Evolutionary conservation across 2,329 filamentous ascomycete genomes (phyloP).

Genomic region (Cercospora zeina): DNA sequence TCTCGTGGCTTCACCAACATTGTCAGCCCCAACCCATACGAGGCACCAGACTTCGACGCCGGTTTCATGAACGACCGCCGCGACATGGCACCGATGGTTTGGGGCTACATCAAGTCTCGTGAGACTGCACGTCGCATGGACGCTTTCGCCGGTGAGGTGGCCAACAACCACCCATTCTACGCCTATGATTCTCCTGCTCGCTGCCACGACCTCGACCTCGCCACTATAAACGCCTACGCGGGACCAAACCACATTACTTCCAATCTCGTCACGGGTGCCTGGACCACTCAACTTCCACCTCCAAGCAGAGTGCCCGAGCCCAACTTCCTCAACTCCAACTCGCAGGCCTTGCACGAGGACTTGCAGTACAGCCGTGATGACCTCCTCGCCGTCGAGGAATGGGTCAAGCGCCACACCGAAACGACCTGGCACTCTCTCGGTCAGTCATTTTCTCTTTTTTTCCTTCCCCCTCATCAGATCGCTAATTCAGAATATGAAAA

Average conservation of each 20-base stretch:
- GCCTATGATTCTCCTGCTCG: conserved; percentile 68
- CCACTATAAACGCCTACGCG: conserved; percentile 73
- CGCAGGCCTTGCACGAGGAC: conserved; percentile 60
- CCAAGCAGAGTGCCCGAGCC: conserved; percentile 54
- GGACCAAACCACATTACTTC: conserved; percentile 70
- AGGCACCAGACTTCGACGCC: conserved; percentile 69
- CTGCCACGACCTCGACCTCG: conserved; percentile 70
- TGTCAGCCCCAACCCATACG: conserved; percentile 55
- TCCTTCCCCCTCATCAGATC: too few species aligned
- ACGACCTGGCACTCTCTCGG: conserved; percentile 68
- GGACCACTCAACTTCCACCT: conserved; percentile 38
- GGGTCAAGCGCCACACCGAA: conserved; percentile 66
- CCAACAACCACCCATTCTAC: conserved; percentile 60
- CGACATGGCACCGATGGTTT: conserved; percentile 82
- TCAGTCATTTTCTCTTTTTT: conserved; percentile 19
- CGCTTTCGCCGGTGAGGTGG: conserved; percentile 72
- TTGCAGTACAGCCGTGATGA: conserved; percentile 66
- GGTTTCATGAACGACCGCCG: conserved; percentile 80
- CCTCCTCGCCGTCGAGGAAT: conserved; percentile 66
- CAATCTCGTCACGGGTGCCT: conserved; percentile 65
- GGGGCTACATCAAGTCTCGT: conserved; percentile 79
- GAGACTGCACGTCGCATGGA: conserved; percentile 78
- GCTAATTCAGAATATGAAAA: too few species aligned
- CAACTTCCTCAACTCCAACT: conserved; percentile 63
- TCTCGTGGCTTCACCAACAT: conserved; percentile 72